Evolutionary conservation across 1,139 yeast species (phyloP).

Genomic region (Taphrina flavorubra): DNA sequence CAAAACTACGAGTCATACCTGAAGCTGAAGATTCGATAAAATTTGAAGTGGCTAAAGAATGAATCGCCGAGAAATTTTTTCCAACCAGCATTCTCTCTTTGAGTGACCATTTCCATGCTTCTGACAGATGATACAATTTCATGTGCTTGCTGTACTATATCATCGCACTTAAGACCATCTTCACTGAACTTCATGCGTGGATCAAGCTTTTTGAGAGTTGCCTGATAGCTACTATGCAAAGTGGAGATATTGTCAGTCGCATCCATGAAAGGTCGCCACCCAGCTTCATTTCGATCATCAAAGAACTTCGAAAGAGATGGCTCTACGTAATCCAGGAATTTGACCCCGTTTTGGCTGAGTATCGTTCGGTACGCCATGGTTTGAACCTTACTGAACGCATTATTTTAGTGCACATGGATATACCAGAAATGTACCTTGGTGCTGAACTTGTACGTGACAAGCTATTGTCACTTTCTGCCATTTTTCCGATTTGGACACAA

Average conservation of each 20-base stretch:
- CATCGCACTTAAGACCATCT: not conserved
- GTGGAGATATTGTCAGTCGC: not conserved
- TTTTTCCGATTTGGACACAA: no score
- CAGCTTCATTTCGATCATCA: not conserved
- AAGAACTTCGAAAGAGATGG: slow-evolving; percentile 1
- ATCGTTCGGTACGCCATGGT: slow-evolving; percentile 1
- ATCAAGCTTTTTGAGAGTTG: not conserved
- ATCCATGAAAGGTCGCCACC: not conserved
- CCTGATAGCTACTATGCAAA: not conserved
- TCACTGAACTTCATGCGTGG: not conserved
- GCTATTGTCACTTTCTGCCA: no score
- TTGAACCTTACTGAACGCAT: not conserved
- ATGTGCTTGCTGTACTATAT: not conserved
- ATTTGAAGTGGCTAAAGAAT: not conserved
- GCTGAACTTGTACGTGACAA: no score
- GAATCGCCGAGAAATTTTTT: not conserved
- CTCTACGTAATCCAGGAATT: not conserved
- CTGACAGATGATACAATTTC: not conserved
- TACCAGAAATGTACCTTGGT: no score
- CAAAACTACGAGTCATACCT: not conserved
- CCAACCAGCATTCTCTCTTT: not conserved
- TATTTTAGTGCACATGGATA: no score
- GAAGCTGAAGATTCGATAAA: not conserved
- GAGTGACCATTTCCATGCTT: not conserved
- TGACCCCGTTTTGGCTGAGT: not conserved